These are phyloP conservation scores for Potentilla sterilis DNA, from an alignment of 306 rosid species.

Conservation along the genomic window DNA sequence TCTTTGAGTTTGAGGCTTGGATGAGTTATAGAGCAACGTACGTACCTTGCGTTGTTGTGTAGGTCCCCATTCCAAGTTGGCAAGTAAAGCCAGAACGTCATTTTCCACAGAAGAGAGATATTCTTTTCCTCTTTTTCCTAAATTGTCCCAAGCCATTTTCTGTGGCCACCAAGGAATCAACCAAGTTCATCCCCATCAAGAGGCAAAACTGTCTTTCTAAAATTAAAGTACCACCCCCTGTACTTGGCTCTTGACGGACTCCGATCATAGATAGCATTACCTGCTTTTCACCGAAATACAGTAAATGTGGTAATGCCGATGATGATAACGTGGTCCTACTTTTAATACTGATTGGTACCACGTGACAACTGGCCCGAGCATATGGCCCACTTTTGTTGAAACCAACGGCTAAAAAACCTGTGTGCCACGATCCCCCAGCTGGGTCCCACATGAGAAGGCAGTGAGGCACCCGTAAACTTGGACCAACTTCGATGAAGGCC, in stretches of 20 bases:
- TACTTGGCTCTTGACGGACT: not conserved
- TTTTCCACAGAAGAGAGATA: slow-evolving; percentile 14
- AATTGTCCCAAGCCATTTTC: slow-evolving; percentile 9
- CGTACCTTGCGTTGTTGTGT: not conserved
- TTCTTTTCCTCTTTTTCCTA: not conserved
- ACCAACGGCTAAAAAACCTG: not conserved
- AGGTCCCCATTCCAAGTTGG: slow-evolving; percentile 24
- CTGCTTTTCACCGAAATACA: not conserved
- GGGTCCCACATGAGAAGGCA: not conserved
- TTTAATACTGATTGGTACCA: not conserved
- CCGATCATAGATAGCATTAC: not conserved
- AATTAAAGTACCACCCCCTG: slow-evolving; percentile 23
- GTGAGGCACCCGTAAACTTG: too few relatives aligned
- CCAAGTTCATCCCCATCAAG: not conserved
- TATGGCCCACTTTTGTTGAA: not conserved
- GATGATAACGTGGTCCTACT: not conserved
- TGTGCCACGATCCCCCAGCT: not conserved
- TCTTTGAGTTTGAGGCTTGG: too few relatives aligned
- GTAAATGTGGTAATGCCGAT: not conserved
- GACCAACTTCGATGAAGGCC: too few relatives aligned
- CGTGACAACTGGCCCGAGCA: not conserved
- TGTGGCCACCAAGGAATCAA: not conserved
- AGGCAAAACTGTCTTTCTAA: slow-evolving; percentile 14
- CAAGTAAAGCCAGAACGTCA: slow-evolving; percentile 5
- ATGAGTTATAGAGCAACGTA: too few relatives aligned